Conservation (phyloP, 2,329 filamentous ascomycete species). For the Botrytis squamosa region DNA sequence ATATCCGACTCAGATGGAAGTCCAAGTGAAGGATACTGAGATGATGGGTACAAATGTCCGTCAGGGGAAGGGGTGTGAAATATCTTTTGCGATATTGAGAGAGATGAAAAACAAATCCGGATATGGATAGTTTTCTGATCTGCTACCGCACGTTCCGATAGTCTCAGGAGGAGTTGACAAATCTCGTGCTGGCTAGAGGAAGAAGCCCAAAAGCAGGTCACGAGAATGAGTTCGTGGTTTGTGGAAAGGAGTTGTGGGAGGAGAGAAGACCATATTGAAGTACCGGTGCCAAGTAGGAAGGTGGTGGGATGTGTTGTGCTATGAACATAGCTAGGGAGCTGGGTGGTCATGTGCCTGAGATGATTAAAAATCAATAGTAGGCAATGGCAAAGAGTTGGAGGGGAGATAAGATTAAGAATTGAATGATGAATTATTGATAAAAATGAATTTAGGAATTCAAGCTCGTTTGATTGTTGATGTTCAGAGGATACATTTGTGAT, state of each 20-base stretch:
- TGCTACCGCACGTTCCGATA: constrained; percentile 52
- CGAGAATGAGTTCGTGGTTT: constrained; percentile 51
- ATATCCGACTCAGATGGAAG: constrained; percentile 56
- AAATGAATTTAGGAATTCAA: not conserved
- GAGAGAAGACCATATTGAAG: not conserved
- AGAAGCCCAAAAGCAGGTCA: constrained; percentile 79
- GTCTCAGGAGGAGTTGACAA: constrained; percentile 42
- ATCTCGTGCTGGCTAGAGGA: constrained; percentile 62
- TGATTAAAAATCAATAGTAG: not conserved
- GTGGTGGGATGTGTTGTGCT: constrained; percentile 10
- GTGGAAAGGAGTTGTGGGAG: constrained; percentile 14
- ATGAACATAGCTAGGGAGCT: not conserved
- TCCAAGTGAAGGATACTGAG: constrained; percentile 59
- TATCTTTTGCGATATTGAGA: constrained; percentile 65
- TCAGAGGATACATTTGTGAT: not conserved
- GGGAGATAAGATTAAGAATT: not conserved
- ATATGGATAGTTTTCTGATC: constrained; percentile 41
- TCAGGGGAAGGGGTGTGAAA: constrained; percentile 63
- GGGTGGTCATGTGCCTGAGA: not conserved
- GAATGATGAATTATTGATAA: not conserved
- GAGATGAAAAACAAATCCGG: constrained; percentile 74
- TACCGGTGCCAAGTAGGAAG: constrained; percentile 15
- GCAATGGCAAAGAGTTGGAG: not conserved
- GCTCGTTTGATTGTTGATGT: not conserved
- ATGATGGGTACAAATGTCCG: constrained; percentile 58